Evolutionary conservation across 2,329 filamentous ascomycete genomes (phyloP).

Genomic region (Cercospora sp.): DNA sequence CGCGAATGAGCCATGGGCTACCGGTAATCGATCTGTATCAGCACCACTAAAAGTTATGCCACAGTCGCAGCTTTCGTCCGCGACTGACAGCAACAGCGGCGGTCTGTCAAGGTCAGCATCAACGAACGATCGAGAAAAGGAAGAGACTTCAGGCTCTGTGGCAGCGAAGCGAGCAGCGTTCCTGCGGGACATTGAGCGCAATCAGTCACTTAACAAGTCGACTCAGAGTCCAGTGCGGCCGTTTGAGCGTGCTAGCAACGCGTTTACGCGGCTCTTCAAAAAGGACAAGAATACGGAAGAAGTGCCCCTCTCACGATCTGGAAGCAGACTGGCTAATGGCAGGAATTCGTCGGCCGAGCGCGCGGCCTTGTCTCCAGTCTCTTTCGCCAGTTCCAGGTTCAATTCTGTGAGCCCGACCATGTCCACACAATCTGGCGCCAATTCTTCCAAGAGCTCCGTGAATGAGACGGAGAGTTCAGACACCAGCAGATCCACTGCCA

Average conservation of each 20-base stretch:
- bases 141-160: conserved; percentile 17
- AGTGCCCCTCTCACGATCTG: conserved; percentile 22
- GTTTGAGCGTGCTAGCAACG: conserved; percentile 44
- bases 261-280: conserved; percentile 42
- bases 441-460: conserved; percentile 14
- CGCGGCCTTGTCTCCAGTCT: conserved; percentile 16
- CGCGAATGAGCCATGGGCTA: not conserved
- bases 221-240: conserved; percentile 40
- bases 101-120: conserved; percentile 7
- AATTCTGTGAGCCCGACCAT: conserved; percentile 9
- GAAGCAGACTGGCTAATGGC: not conserved
- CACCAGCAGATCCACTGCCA: not conserved
- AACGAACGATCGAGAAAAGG: conserved; percentile 10
- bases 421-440: conserved; percentile 11
- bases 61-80: not conserved
- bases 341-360: conserved; percentile 9
- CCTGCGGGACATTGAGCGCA: conserved; percentile 34
- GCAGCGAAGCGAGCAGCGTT: conserved; percentile 37
- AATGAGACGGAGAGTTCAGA: conserved; percentile 1
- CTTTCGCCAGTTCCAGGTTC: conserved; percentile 13
- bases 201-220: conserved; percentile 34
- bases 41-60: not conserved
- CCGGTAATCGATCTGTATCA: conserved; percentile 5
- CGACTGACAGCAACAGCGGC: not conserved
- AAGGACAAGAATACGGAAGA: conserved; percentile 32